Base-by-base conservation (phyloP, 352 stramenopile genomes). In the Phytopythium ostracodes region DNA sequence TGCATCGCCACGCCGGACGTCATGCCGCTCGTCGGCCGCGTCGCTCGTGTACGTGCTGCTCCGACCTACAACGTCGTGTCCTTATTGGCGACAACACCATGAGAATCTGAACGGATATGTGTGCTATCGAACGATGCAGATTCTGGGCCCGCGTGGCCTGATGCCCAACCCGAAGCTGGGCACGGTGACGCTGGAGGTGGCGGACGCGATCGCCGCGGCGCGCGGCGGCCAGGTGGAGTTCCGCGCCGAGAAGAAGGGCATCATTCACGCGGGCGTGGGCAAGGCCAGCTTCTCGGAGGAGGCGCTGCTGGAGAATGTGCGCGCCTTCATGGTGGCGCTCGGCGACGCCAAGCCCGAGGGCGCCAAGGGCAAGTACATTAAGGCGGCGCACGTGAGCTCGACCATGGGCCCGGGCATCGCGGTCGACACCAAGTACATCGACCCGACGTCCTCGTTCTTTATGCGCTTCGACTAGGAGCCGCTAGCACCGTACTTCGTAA, bases 101-200 rank as follows among this genome's bases (percentile, higher is more conserved):
- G 29, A 33, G 29, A 33, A 33, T 22, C 49, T 65, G 9, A 55
- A 20, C 35, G 27, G 10, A 33, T 0, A 18, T 59, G 18, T 49
- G 42, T n/a, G 22, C 17, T 59, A 8, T 38, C 2, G 14, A 38
- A 46, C 52, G 15, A 10, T 18, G 9, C 52, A 86, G 59, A 79
- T 99, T 38, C 84, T 99, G 29, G 97, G 97, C 65, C 97, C 97
- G 27, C 87, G 97, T 58, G 96, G 96, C 29, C 68, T 99, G 17
- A 99, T 99, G 96, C 97, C 97, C 42, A 99, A 99, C 77, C 88
- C 94, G 7, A 99, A 99, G 87, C 76, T 98, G 18, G 96, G 96
- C 27, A 99, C 96, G 11, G 91, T 99, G 44, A 98, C 93, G 33
- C 76, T 86, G 63, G 91, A 98, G 38, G 88, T 98, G 22, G 80